Base-by-base conservation (phyloP, 2,329 filamentous ascomycete genomes). In the Annulohypoxylon truncatum region DNA sequence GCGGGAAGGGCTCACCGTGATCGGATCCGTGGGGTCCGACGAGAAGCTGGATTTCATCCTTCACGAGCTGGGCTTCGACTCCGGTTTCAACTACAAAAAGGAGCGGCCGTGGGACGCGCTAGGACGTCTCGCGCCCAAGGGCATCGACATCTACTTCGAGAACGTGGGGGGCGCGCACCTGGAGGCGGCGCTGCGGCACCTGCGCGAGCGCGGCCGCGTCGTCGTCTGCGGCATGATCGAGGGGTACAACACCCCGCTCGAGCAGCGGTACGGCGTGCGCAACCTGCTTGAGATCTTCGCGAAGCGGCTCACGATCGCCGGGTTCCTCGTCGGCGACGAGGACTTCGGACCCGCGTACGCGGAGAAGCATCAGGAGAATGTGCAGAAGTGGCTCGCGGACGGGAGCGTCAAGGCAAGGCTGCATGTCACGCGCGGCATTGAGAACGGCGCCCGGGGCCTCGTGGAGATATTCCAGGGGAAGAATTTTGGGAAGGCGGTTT, bases 271-370 rank as follows among this genome's bases (percentile, higher is more conserved):
- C 69, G 83, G 66, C 46, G 51, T 61, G 13, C 44, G 26, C 5
- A 71, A 74, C 58, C 70, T 75, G 53, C 20, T 61, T 29, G 70
- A 73, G 51, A 51, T 76, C 28, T 73, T 74, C 12, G 44, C 60
- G 4, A 71, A 82, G 83, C 77, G 85, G 59, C 84, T 88, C 71
- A 82, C 80, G 42, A 85, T 91, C 81, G 82, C 89, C 78, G 89
- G 90, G 0, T 93, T 93, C 77, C 88, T 93, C 63, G 85, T 93
- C 47, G 85, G 91, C 55, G 91, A 93, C 74, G 92, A 85, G 2
- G 59, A 61, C 12, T 58, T 58, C 7, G 51, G 62, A 8, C 50
- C 62, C 2, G 31, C 72, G 79, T 79, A 12, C 80, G 84, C 15
- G 53, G 81, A 89, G 71, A 90, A 85, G 73, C 75, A 82, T 0